Evolutionary conservation across 2,329 filamentous ascomycete species (phyloP), one percentile per base, ranked within the genome.

Genomic region (Aspergillus tamarii): DNA sequence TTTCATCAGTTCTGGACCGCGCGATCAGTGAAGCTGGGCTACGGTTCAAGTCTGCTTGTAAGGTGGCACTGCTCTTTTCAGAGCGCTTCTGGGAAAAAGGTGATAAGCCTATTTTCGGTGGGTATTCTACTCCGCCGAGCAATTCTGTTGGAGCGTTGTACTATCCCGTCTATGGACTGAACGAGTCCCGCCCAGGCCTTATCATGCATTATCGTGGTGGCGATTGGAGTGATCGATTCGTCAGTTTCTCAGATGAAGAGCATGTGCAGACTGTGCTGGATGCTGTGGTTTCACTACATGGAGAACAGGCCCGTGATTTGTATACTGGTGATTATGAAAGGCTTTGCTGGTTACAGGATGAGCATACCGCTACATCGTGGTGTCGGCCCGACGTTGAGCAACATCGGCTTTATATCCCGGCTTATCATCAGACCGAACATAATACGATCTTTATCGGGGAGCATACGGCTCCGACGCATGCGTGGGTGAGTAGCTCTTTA

Each of bases 391-490:
- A 72, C 50, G 64, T 76, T 12, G 70, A 69, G 50, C 75, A 77
- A 69, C 76, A 77, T 62, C 66, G 70, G 48, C 60, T 77, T 5
- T 77, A 76, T 62, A 75, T 77, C 41, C 74, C 75, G 0, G 66
- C 73, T 10, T 77, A 76, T 59, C 72, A 74, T 63, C 65, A 69
- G 28, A 77, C 71, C 19, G 76, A 77, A 63, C 67, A 73, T 56
- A 75, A 76, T 59, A 74, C 72, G 1, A 74, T 78, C 28, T 77
- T 78, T 41, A 70, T 78, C n/a, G 76, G 76, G 2, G 76, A 77
- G 59, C 75, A 77, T 53, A 76, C 76, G 16, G 69, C 74, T n/a
- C 71, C 68, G 11, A 77, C 75, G 1, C 76, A 78, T 62, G 74
- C 74, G 4, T 77, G 74, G 74, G 72, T 75, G 21, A 72, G 70